These are phyloP conservation scores for Blumeria graminis DNA, from an alignment of 2,329 filamentous ascomycete species.

Conservation along the genomic window DNA sequence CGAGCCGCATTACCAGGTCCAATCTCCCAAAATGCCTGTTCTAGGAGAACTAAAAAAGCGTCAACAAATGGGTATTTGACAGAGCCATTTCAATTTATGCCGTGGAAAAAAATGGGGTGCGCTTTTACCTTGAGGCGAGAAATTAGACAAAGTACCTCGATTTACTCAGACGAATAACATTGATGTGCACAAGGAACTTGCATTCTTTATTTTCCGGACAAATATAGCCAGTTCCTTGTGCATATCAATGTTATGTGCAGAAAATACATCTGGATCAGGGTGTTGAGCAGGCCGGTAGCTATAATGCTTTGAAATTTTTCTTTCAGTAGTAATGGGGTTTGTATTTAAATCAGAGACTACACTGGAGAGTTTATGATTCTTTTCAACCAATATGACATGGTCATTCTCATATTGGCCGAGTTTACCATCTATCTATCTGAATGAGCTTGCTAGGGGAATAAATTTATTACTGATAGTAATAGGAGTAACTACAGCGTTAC, in stretches of 20 bases:
- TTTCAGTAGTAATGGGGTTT: not conserved
- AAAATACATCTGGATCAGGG: no score
- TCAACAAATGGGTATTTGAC: not conserved
- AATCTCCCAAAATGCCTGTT: not conserved
- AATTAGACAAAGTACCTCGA: not conserved
- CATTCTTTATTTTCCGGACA: not conserved
- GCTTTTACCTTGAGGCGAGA: no score
- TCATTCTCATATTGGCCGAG: not conserved
- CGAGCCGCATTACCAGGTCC: not conserved
- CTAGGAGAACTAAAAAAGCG: not conserved
- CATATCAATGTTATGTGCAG: not conserved
- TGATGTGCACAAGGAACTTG: not conserved
- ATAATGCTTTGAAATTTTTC: not conserved
- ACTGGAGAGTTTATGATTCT: not conserved
- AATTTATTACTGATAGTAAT: not conserved
- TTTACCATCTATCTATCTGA: not conserved
- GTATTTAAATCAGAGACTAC: not conserved
- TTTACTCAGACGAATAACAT: not conserved
- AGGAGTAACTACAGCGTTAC: not conserved
- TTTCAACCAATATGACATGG: not conserved
- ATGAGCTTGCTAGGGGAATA: not conserved
- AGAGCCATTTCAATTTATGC: not conserved
- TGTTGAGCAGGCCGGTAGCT: no score
- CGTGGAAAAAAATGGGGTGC: not conserved
- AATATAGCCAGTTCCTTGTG: not conserved